phyloP scores from a whole-genome alignment of 1,139 yeast genomes.

The Magnusiomyces sp. region DNA sequence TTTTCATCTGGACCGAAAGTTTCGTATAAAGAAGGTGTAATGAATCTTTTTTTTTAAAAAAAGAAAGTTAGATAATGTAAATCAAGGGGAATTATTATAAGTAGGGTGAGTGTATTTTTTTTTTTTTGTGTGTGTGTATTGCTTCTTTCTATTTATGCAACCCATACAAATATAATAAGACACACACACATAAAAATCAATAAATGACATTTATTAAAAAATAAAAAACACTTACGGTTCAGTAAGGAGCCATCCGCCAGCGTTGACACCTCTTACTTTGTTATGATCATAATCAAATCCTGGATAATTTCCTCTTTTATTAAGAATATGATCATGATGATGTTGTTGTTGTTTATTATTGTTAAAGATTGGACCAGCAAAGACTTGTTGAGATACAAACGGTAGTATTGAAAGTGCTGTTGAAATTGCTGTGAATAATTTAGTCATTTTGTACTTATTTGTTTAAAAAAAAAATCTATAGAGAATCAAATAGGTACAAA shows the following conservation, averaged over 20 bases:
- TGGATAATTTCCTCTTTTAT: conserved; percentile 5
- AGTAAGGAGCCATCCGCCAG: conserved; percentile 89
- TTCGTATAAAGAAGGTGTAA: conserved; percentile 74
- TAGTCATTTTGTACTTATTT: neutral
- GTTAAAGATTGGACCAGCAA: no score
- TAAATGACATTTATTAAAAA: neutral
- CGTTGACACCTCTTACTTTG: conserved; percentile 66
- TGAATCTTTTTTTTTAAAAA: no score
- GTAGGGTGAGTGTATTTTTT: no score
- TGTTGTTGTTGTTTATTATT: no score
- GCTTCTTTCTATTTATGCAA: no score
- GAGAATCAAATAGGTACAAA: neutral
- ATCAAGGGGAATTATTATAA: neutral
- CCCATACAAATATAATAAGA: no score
- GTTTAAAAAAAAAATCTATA: neutral
- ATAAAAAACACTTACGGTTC: conserved; percentile 53
- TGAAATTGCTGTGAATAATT: no score
- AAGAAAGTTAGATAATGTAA: no score
- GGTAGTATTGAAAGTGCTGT: no score
- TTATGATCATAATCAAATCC: conserved; percentile 42
- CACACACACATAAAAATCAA: no score
- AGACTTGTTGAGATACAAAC: no score
- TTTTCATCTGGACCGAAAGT: conserved; percentile 35
- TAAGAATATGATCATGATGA: no score
- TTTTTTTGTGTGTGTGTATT: neutral